These are phyloP conservation scores for Yamadazyma kitorensis DNA, from an alignment of 805 yeast genomes.

Conservation along the genomic window DNA sequence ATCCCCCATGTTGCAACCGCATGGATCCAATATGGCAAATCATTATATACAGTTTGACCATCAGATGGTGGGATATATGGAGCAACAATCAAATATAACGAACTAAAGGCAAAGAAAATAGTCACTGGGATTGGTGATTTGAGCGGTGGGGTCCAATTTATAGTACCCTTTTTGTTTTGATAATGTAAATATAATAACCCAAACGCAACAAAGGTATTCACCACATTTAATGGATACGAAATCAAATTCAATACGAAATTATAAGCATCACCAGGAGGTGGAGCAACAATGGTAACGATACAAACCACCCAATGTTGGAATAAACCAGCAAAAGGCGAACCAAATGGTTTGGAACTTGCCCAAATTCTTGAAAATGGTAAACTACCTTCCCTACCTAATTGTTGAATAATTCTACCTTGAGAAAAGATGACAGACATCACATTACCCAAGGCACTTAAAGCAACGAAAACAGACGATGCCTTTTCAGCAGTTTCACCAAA, in stretches of 20 bases:
- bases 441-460: constrained; percentile 78
- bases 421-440: constrained; percentile 77
- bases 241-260: constrained; percentile 76
- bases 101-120: constrained; percentile 60
- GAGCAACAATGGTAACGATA: constrained; percentile 69
- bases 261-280: constrained; percentile 87
- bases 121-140: constrained; percentile 63
- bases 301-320: constrained; percentile 77
- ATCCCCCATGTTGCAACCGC: constrained; percentile 83
- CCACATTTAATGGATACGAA: constrained; percentile 77
- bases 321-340: constrained; percentile 70
- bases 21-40: constrained; percentile 73
- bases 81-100: constrained; percentile 66
- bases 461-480: constrained; percentile 78
- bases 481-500: constrained; percentile 67
- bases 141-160: constrained; percentile 70
- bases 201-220: constrained; percentile 60
- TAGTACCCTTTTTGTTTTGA: constrained; percentile 46
- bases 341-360: constrained; percentile 70
- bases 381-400: constrained; percentile 78
- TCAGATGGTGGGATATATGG: constrained; percentile 74
- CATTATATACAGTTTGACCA: constrained; percentile 66
- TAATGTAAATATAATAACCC: constrained; percentile 61
- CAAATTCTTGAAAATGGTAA: constrained; percentile 72
- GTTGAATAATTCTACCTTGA: constrained; percentile 79